Percentiles rank a stretch among this genome's conserved stretches.
phyloP scores from a whole-genome alignment of 2,329 filamentous ascomycete genomes.

The Diaporthe eres region DNA sequence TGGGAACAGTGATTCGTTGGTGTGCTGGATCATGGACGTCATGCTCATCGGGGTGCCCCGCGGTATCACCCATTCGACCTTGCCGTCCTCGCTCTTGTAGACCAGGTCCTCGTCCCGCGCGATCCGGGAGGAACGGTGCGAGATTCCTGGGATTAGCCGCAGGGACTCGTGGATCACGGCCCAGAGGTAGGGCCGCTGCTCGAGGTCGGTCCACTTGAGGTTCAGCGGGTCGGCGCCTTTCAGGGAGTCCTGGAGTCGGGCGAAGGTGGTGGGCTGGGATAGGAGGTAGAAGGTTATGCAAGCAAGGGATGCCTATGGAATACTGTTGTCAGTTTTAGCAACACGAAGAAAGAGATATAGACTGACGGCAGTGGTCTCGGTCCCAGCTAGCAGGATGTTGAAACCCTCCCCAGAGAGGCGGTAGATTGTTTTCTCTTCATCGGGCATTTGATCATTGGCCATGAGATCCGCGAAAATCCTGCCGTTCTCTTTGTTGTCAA shows the following conservation, averaged over 20 bases:
- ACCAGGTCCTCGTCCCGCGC: conserved; percentile 33
- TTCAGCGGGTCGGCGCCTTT: conserved; percentile 21
- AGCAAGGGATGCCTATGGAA: not conserved
- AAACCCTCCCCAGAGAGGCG: conserved; percentile 44
- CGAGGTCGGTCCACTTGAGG: conserved; percentile 44
- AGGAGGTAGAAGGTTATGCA: conserved; percentile 31
- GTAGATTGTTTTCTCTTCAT: conserved; percentile 41
- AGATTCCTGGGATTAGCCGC: conserved; percentile 44
- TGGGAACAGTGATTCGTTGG: conserved; percentile 45
- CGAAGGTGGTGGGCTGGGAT: conserved; percentile 1
- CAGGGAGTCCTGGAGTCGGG: not conserved
- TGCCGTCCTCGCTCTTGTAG: conserved; percentile 32
- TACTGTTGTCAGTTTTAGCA: not conserved
- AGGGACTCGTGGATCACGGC: conserved; percentile 46
- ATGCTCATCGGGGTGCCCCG: conserved; percentile 45
- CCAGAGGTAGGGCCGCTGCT: conserved; percentile 45
- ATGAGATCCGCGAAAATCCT: conserved; percentile 49
- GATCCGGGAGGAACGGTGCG: conserved; percentile 41
- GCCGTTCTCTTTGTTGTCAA: conserved; percentile 43
- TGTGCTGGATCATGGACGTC: conserved; percentile 42
- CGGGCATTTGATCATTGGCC: conserved; percentile 43
- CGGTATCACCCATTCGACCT: conserved; percentile 43
- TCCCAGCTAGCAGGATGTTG: conserved; percentile 43
- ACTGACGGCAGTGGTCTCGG: conserved; percentile 42
- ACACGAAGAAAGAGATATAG: too few species aligned